Conservation (phyloP, 805 yeast genomes). For the Schizosaccharomyces octosporus region DNA sequence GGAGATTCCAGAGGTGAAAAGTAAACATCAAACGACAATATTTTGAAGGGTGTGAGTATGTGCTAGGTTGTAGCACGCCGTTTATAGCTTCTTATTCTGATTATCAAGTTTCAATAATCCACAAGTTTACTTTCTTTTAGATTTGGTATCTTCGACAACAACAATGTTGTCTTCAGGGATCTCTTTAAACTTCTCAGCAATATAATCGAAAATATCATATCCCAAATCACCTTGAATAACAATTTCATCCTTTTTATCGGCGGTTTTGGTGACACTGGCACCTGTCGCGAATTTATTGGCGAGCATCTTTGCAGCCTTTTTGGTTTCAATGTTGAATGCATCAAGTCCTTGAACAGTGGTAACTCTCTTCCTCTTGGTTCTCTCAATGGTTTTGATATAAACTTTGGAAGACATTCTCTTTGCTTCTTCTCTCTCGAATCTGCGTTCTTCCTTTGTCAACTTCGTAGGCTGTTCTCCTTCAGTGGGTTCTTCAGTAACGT, state of each 20-base stretch:
- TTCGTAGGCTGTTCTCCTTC: conserved; percentile 61
- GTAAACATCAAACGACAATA: no score
- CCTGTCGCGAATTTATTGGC: conserved; percentile 92
- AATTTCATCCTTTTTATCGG: conserved; percentile 77
- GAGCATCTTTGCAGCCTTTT: conserved; percentile 73
- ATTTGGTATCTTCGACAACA: conserved; percentile 58
- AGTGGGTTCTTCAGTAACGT: conserved; percentile 37
- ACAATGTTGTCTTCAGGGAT: conserved; percentile 76
- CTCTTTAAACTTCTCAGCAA: conserved; percentile 45
- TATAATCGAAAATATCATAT: conserved; percentile 64
- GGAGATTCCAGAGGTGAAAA: no score
- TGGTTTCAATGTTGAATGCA: conserved; percentile 67
- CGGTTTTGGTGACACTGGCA: conserved; percentile 70
- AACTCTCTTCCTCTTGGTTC: conserved; percentile 72
- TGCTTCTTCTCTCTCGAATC: conserved; percentile 60
- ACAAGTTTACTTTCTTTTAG: conserved; percentile 24
- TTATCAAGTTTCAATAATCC: not conserved
- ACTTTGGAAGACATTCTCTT: conserved; percentile 62
- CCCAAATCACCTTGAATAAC: conserved; percentile 87
- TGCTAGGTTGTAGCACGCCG: no score
- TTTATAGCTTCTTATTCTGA: no score
- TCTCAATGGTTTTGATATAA: conserved; percentile 59
- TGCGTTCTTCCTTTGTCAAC: conserved; percentile 35
- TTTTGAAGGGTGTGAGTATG: no score
- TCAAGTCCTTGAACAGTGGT: conserved; percentile 73